phyloP scores from a whole-genome alignment of 73 alveolate genomes.

The Symbiodinium pilosum region DNA sequence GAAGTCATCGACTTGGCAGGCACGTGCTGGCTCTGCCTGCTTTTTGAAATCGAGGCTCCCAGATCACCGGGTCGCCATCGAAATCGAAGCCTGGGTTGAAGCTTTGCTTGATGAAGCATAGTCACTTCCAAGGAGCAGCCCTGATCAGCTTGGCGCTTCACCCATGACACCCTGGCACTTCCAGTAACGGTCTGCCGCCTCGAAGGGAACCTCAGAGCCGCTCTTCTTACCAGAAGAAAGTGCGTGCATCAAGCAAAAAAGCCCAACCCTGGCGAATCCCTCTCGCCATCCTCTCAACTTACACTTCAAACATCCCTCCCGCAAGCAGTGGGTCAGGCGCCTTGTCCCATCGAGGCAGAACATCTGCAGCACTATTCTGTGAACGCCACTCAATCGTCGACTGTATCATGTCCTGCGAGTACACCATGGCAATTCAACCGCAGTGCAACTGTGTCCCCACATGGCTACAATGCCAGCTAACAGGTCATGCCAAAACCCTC shows the following conservation, averaged over 20 bases:
- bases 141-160: background rate
- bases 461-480: too few species aligned
- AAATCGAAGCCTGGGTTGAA: background rate
- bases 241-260: too few species aligned
- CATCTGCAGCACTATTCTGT: background rate
- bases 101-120: background rate
- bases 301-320: background rate
- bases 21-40: too few species aligned
- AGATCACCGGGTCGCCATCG: background rate
- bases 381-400: background rate
- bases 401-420: background rate
- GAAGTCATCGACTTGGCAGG: too few species aligned
- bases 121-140: background rate
- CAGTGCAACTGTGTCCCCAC: background rate
- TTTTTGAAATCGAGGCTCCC: background rate
- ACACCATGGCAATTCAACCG: too few species aligned
- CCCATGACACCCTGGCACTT: background rate
- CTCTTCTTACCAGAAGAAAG: too few species aligned
- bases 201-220: background rate
- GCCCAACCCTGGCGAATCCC: too few species aligned
- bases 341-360: constrained; percentile 2
- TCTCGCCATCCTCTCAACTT: too few species aligned
- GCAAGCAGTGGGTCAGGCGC: background rate
- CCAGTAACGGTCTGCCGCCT: background rate
- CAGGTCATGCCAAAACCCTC: background rate